These are phyloP conservation scores for Yamadazyma dendronema DNA, from an alignment of 1,139 yeast genomes.

Conservation along the genomic window DNA sequence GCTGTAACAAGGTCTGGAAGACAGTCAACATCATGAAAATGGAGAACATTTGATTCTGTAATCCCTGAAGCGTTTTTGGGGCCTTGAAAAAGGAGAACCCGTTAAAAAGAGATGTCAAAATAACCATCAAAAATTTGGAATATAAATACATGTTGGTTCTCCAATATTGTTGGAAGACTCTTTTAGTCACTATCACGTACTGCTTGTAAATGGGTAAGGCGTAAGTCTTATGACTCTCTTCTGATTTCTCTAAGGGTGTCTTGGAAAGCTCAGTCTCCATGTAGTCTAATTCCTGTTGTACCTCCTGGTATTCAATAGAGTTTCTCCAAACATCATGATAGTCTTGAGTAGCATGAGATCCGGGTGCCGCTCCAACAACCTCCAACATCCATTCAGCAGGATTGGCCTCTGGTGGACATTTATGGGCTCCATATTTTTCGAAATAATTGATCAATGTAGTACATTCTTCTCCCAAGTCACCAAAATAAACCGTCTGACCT, in stretches of 20 bases:
- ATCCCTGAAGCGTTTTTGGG: slow-evolving; percentile 34
- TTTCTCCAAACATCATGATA: slow-evolving; percentile 65
- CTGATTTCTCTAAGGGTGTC: slow-evolving; percentile 30
- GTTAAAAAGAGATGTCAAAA: slow-evolving; percentile 56
- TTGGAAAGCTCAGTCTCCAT: slow-evolving; percentile 48
- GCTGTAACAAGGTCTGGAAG: slow-evolving; percentile 54
- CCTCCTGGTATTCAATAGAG: slow-evolving; percentile 51
- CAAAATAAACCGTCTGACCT: slow-evolving; percentile 78
- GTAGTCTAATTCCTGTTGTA: slow-evolving; percentile 37
- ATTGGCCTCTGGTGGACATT: slow-evolving; percentile 65
- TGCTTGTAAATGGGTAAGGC: slow-evolving; percentile 51
- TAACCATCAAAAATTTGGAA: slow-evolving; percentile 57
- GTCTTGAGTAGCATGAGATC: slow-evolving; percentile 63
- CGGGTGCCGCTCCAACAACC: slow-evolving; percentile 81
- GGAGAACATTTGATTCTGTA: slow-evolving; percentile 50
- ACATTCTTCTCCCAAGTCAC: slow-evolving; percentile 71
- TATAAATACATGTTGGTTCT: slow-evolving; percentile 73
- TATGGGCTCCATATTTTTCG: slow-evolving; percentile 64
- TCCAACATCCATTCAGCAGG: slow-evolving; percentile 82
- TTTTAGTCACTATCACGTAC: slow-evolving; percentile 47
- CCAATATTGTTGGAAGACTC: slow-evolving; percentile 67
- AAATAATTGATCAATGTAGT: slow-evolving; percentile 62
- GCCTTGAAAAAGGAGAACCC: slow-evolving; percentile 64
- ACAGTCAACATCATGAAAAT: slow-evolving; percentile 52
- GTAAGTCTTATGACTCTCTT: slow-evolving; percentile 35